Evolutionary conservation across 2,329 filamentous ascomycete species (phyloP).

Genomic region (Furcasterigmium furcatum): DNA sequence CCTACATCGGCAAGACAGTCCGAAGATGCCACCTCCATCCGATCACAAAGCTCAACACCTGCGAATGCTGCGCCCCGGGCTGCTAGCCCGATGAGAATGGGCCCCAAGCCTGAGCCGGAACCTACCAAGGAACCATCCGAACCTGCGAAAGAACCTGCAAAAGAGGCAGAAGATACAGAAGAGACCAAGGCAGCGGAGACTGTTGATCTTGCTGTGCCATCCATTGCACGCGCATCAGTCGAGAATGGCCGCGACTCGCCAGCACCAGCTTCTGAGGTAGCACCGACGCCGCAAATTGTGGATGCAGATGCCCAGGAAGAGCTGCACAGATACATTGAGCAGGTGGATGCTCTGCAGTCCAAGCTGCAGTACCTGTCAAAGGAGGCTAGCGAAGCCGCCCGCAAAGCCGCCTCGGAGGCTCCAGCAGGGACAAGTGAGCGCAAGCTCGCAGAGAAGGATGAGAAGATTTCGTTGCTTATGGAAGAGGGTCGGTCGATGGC

Average conservation of each 20-base stretch:
- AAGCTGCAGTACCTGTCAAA: constrained; percentile 87
- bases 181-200: neutral
- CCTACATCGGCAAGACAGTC: neutral
- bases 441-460: constrained; percentile 84
- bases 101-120: neutral
- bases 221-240: neutral
- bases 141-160: neutral
- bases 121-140: neutral
- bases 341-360: constrained; percentile 86
- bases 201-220: constrained; percentile 5
- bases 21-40: neutral
- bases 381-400: constrained; percentile 73
- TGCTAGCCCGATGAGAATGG: neutral
- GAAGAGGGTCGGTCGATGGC: constrained; percentile 90
- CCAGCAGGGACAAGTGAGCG: constrained; percentile 66
- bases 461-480: constrained; percentile 84
- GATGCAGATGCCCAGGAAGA: constrained; percentile 57
- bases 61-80: neutral
- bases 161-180: neutral
- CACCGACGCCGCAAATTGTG: neutral
- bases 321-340: constrained; percentile 77
- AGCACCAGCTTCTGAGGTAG: neutral
- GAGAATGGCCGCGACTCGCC: neutral
- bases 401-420: constrained; percentile 61
- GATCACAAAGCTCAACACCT: neutral